These are phyloP conservation scores for Solanum clarkiae DNA, from an alignment of 257 asterid genomes.

Conservation along the genomic window DNA sequence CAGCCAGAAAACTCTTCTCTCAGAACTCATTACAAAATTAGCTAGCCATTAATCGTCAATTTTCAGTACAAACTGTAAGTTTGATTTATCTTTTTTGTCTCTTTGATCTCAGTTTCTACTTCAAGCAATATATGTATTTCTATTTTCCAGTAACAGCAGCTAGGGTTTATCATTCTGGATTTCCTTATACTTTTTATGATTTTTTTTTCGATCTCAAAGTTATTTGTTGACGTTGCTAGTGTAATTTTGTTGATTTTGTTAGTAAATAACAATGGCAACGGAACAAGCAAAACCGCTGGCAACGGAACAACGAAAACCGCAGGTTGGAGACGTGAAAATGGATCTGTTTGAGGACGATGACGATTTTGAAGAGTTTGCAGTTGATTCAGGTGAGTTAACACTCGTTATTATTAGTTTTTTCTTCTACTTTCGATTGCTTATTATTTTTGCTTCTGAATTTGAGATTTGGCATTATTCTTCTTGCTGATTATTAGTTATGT, in stretches of 20 bases:
- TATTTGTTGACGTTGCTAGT: not conserved
- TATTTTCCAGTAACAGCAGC: not conserved
- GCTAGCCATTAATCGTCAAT: not conserved
- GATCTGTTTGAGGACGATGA: slow-evolving; percentile 84
- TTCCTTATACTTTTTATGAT: not conserved
- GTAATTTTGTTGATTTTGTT: not conserved
- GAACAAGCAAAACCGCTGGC: slow-evolving; percentile 48
- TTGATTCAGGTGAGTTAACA: slow-evolving; percentile 36
- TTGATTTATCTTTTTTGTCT: not conserved
- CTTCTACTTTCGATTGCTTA: not conserved
- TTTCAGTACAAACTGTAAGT: not conserved
- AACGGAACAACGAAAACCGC: not conserved
- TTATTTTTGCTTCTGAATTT: not conserved
- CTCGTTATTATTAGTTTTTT: not conserved
- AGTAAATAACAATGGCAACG: slow-evolving; percentile 36
- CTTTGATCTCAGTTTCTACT: not conserved
- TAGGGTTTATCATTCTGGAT: not conserved
- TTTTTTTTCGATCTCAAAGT: not conserved
- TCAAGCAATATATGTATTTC: not conserved
- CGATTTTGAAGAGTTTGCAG: slow-evolving; percentile 78
- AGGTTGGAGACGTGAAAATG: slow-evolving; percentile 42
- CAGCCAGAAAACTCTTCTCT: not conserved
- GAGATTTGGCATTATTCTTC: not conserved
- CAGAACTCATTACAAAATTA: not conserved
- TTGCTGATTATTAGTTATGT: not conserved